These are phyloP conservation scores for Asterophora parasitica DNA, from an alignment of 768 basidiomycete species.

Conservation along the genomic window DNA sequence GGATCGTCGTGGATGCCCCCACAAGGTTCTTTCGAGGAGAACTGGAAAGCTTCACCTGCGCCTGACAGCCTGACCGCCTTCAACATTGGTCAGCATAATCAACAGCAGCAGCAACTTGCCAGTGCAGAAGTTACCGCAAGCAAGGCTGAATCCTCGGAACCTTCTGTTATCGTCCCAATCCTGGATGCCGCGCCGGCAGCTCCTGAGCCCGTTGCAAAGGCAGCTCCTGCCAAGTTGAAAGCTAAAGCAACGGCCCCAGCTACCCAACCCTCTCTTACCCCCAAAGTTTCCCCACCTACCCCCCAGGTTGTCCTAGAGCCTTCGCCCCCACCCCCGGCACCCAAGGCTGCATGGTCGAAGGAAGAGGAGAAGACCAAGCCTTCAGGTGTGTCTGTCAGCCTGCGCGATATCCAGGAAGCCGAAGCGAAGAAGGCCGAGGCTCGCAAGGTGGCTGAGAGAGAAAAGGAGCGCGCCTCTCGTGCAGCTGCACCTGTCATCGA, in stretches of 20 bases:
- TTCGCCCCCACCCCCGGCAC: constrained; percentile 19
- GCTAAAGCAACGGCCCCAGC: constrained; percentile 14
- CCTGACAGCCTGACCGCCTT: constrained; percentile 51
- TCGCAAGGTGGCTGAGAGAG: constrained; percentile 69
- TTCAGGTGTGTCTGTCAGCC: constrained; percentile 47
- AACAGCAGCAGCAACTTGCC: constrained; percentile 39
- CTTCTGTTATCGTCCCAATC: constrained; percentile 8
- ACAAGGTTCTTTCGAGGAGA: constrained; percentile 40
- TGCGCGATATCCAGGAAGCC: constrained; percentile 94
- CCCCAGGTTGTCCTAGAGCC: constrained; percentile 16
- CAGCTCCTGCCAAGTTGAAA: constrained; percentile 16
- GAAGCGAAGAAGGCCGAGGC: constrained; percentile 80
- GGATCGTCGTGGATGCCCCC: constrained; percentile 55
- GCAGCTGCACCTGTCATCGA: constrained; percentile 32
- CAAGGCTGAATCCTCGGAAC: constrained; percentile 11
- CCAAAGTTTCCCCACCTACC: constrained; percentile 14
- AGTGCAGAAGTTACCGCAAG: constrained; percentile 8
- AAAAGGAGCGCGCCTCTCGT: constrained; percentile 59
- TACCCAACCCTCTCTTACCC: constrained; percentile 12
- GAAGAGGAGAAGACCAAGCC: constrained; percentile 61
- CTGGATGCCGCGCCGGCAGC: constrained; percentile 9
- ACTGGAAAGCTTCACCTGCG: constrained; percentile 38
- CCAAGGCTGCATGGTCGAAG: constrained; percentile 61
- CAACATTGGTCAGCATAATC: constrained; percentile 57
- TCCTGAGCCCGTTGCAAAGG: constrained; percentile 18